Conservation (phyloP, 257 asterid species). For the Eustoma russellianum region DNA sequence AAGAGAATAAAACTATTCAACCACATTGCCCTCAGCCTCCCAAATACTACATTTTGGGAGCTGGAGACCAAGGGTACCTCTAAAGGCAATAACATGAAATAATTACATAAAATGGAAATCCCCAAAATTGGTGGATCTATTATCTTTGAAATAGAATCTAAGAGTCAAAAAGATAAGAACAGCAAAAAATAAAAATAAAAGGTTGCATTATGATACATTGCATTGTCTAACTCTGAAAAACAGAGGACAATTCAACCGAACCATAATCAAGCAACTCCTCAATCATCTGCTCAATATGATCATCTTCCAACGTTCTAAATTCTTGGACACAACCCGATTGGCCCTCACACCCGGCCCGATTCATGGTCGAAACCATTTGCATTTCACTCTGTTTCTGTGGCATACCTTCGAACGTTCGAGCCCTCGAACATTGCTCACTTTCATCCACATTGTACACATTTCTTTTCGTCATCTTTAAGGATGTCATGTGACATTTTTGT, state of each 20-base stretch:
- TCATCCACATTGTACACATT: conserved; percentile 7
- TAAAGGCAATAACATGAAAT: no score
- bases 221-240: conserved; percentile 16
- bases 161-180: background rate
- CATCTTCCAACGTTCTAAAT: conserved; percentile 45
- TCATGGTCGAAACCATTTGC: conserved; percentile 9
- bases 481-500: conserved; percentile 56
- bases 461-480: conserved; percentile 34
- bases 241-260: conserved; percentile 40
- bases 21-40: no score
- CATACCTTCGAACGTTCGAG: conserved; percentile 1
- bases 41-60: no score
- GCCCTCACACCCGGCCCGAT: conserved; percentile 4
- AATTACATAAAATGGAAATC: no score
- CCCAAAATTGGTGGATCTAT: no score
- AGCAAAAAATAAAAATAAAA: background rate
- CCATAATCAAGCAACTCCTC: conserved; percentile 57
- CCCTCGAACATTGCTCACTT: conserved; percentile 1
- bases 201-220: background rate
- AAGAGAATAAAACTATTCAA: no score
- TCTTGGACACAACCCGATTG: conserved; percentile 15
- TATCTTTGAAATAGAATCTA: background rate
- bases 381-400: conserved; percentile 4
- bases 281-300: conserved; percentile 65
- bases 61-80: no score